Evolutionary conservation across 768 basidiomycete species (phyloP), one percentile per base, ranked within the genome.

Genomic region (Fibroporia radiculosa): DNA sequence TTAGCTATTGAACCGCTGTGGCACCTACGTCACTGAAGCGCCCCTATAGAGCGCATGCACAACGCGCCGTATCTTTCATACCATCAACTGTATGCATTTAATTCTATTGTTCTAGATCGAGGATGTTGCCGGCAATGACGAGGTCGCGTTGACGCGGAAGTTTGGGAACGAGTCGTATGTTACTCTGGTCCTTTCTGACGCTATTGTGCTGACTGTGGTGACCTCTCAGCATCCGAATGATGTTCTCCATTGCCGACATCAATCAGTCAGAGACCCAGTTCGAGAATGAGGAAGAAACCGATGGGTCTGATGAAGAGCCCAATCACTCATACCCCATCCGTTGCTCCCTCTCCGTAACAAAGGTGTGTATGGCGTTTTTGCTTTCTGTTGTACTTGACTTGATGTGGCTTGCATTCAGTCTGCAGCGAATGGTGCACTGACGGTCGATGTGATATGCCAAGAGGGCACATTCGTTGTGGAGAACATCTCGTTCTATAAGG

Each of bases 161-260:
- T 95, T 91, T 63, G 93, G 90, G 49, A 90, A 89, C 55, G 95
- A 98, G 67, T 76, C 66, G 92, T 95, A 54, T 45, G 84, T 75
- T 11, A 6, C 10, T 47, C 20, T 24, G 1, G 31, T 8, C 22
- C 42, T 13, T 12, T 6, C n/a, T 26, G 25, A 8, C 40, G 18
- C 43, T 35, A 25, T 44, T 34, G 41, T 36, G n/a, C 7, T 27
- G 11, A 40, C 11, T 29, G 20, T 6, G 7, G 12, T 34, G 44
- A 35, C 10, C 10, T 33, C 25, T 19, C 56, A 93, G 91, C 53
- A 77, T 98, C 63, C 87, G 84, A 25, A 62, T 93, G 59, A 82
- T 91, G 64, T 96, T 98, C 76, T 91, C 91, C 48, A 88, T 95
- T 53, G 83, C 87, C 31, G 93, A 97, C 63, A 72, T 95, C 42